Evolutionary conservation across 371 early-diverging fungal genomes (phyloP), one percentile per base, ranked within the genome.

Genomic region (Syncephalis plumigaleata): DNA sequence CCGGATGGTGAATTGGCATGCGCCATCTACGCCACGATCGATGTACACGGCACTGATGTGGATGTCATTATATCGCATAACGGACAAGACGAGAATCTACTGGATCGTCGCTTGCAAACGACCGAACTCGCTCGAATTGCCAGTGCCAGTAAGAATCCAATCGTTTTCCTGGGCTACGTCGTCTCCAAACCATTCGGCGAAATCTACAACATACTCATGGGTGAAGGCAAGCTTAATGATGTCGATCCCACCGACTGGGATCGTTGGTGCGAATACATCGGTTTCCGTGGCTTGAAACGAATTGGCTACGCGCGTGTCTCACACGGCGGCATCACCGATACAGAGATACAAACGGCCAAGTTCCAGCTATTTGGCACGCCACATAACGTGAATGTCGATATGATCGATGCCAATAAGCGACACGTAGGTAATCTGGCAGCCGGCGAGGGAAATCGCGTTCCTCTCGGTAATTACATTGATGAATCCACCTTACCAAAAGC

Each of bases 241-340:
- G 70, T 84, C 45, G 84, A 86, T 55, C 70, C 72, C 11, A 66
- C 75, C 0, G 87, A 86, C 53, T 65, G 66, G 58, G 84, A 82
- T 60, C 76, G 87, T 45, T 86, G 87, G 87, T 86, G 87, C 58
- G 70, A 86, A 57, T 86, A 86, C 65, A 68, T 86, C 21, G 82
- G 75, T 39, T 84, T 70, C 67, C 75, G 83, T 54, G 84, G 84
- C 11, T 56, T 86, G 48, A 72, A 79, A 58, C 72, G 84, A 50
- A 53, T 71, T 31, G 82, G 68, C 38, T 86, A 82, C 57, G 84
- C 87, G 18, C 75, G 87, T 46, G 59, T 86, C 40, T 75, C 76
- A 46, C 84, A 81, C 49, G 84, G 83, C 20, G 71, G 77, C 27
- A 81, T 86, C 51, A 83, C 87, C 0, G 87, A 86, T 48, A 86